Conservation (phyloP, 345 rosid species). For the Salix dunnii region DNA sequence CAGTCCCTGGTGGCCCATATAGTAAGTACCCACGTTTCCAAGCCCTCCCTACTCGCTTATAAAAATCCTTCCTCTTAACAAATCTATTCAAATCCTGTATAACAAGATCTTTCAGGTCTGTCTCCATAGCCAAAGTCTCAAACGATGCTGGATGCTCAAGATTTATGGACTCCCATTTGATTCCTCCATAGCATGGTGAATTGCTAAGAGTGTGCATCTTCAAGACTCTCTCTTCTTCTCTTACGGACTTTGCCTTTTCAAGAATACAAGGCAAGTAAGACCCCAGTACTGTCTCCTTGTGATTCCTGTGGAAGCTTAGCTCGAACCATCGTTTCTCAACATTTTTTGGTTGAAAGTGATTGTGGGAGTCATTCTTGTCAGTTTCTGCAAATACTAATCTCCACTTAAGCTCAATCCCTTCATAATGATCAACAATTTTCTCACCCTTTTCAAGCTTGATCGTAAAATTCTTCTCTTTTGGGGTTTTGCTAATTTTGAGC, state of each 20-base stretch:
- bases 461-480: constrained; percentile 41
- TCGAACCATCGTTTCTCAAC: constrained; percentile 33
- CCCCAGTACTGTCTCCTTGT: constrained; percentile 41
- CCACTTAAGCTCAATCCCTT: constrained; percentile 51
- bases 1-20: constrained; percentile 62
- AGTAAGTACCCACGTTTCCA: constrained; percentile 62
- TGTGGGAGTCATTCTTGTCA: constrained; percentile 15
- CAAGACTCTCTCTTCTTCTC: constrained; percentile 34
- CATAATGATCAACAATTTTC: constrained; percentile 36
- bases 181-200: neutral
- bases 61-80: constrained; percentile 44
- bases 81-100: constrained; percentile 47
- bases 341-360: neutral
- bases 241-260: constrained; percentile 25
- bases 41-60: constrained; percentile 49
- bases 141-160: constrained; percentile 68
- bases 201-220: constrained; percentile 47
- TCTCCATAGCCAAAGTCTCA: constrained; percentile 55
- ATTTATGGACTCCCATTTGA: constrained; percentile 48
- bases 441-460: constrained; percentile 50
- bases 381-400: constrained; percentile 25
- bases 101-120: neutral
- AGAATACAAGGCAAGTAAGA: constrained; percentile 45
- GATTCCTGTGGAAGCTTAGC: constrained; percentile 46
- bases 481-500: constrained; percentile 47